Base-by-base conservation (phyloP, 1,139 yeast species). In the Diutina mesorugosa region DNA sequence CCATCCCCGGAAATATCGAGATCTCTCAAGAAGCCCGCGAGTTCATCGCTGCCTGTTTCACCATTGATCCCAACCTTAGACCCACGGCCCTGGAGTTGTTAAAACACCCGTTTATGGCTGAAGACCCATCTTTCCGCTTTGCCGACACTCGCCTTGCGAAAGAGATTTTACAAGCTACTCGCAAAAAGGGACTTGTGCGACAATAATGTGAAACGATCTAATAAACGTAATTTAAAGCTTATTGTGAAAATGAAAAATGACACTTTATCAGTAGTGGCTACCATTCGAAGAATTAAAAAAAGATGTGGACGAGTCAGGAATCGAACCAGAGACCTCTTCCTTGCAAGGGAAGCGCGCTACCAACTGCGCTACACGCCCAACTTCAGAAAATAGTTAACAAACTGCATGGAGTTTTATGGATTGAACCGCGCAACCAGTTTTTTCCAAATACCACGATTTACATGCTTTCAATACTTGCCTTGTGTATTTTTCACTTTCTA, bases 51-150 rank as follows among this genome's bases (percentile, higher is more conserved):
- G 69, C 75, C 58, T 95, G 99, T 67, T 93, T 95, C 67, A 82
- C 83, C 8, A 83, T 85, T 45, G 87, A 93, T 64, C 93, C 99
- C 0, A 86, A 83, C 45, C 70, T 76, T 63, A 76, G 99, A 62
- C 99, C 99, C 0, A 93, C 98, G 0, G 98, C 98, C 0, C 78
- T 75, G 56, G 78, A 80, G 57, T 72, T 95, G 35, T 69, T 85
- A 55, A 64, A 71, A 6, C 88, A 91, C 67, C 75, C 77, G 9
- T 91, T 93, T 67, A 80, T 88, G 65, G 62, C 62, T 16, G 53
- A 29, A 8, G 78, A 77, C 56, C 59, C 63, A 4, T 64, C 72
- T 0, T 93, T 87, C 66, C 71, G 73, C 29, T 93, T 93, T 66
- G 69, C 73, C 26, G 72, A 77, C 2, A 90, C 97, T 0, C 77